Evolutionary conservation across 345 rosid genomes (phyloP).

Genomic region (Microcos paniculata): DNA sequence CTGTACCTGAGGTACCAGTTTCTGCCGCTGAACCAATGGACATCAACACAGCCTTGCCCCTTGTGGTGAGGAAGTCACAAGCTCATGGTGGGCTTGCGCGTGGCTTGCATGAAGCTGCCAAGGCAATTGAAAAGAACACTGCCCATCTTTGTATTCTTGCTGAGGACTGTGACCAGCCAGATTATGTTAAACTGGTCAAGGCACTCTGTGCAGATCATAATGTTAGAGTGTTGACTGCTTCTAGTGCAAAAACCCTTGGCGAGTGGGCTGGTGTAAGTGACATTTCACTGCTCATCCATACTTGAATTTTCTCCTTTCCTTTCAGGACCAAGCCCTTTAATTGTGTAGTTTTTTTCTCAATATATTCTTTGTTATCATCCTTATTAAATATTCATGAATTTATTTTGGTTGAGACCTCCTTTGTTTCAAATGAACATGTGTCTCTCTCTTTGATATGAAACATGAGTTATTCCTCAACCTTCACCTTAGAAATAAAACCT

Average conservation of each 20-base stretch:
- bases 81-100: slow-evolving; percentile 68
- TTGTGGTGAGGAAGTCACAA: slow-evolving; percentile 60
- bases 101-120: slow-evolving; percentile 71
- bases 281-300: background rate
- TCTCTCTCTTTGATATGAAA: background rate
- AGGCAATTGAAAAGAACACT: slow-evolving; percentile 71
- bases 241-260: slow-evolving; percentile 74
- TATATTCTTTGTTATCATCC: background rate
- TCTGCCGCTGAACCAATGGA: slow-evolving; percentile 61
- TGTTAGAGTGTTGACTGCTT: slow-evolving; percentile 52
- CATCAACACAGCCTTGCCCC: slow-evolving; percentile 67
- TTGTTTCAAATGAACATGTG: background rate
- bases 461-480: no score
- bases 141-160: slow-evolving; percentile 74
- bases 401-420: background rate
- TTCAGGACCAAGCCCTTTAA: background rate
- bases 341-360: background rate
- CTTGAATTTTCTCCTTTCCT: background rate
- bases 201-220: slow-evolving; percentile 75
- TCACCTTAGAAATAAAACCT: no score
- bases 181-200: slow-evolving; percentile 64
- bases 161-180: slow-evolving; percentile 81
- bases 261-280: slow-evolving; percentile 90
- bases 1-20: slow-evolving; percentile 40
- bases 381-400: no score